Base-by-base conservation (phyloP, 129 eudicot genomes). In the sunflower (Helianthus annuus) region DNA sequence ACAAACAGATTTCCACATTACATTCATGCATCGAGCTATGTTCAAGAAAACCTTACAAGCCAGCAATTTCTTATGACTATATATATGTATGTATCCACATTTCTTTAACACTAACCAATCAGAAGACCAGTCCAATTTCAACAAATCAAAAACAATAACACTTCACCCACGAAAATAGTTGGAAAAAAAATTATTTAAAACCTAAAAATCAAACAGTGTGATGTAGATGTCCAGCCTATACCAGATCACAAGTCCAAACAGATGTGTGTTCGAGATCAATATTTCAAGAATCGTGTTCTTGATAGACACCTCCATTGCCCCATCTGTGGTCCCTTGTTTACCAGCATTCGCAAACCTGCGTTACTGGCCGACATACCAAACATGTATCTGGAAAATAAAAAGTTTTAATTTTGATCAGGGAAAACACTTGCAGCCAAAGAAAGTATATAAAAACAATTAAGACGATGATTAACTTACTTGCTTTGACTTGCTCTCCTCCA, bases 231-330 rank as follows among this genome's bases (percentile, higher is more conserved):
- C 57, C 71, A 77, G 65, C 13, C 82, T 72, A 70, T 65, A 19
- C 46, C 32, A 27, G 32, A 27, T 27, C 32, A 27, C 32, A 27
- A 27, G 32, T 27, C 42, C 59, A 70, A 63, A 27, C 32, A 27
- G 51, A 45, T 32, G 58, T 44, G 68, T 65, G 52, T 42, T 65
- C 55, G 13, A 44, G 72, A 56, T 71, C 77, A 78, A 45, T 42
- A 64, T 56, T 53, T 87, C 78, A 79, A 57, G 55, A 83, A 68
- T 72, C 71, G 87, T 4, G 84, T 83, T 15, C 89, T 81, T 77
- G 96, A 83, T 58, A 88, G 77, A 72, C 85, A 78, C 78, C 95
- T 89, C 96, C 94, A 85, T 63, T 84, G 90, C 53, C 91, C 91
- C 22, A 85, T 70, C 54, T 83, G 85, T 19, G 96, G 87, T 60